Evolutionary conservation across 106 monocot genomes (phyloP).

Genomic region (Dactylorhiza incarnata): DNA sequence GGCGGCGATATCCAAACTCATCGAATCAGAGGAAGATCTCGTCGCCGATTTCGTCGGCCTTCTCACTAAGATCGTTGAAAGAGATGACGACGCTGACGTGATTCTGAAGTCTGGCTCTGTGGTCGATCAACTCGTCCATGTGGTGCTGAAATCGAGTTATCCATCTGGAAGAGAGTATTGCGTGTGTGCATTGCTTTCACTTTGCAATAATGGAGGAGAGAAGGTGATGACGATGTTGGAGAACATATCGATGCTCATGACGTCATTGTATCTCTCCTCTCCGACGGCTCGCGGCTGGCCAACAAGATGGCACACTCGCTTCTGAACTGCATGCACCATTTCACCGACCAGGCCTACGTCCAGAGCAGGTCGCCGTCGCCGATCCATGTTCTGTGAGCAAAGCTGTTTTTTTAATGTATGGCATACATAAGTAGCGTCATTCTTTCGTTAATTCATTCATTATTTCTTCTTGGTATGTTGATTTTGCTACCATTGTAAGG

Average conservation of each 20-base stretch:
- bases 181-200: constrained; percentile 33
- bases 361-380: not conserved
- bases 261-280: constrained; percentile 34
- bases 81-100: constrained; percentile 24
- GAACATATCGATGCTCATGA: constrained; percentile 35
- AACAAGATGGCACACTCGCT: constrained; percentile 52
- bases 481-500: no score
- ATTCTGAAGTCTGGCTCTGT: constrained; percentile 25
- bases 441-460: no score
- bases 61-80: constrained; percentile 40
- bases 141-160: constrained; percentile 31
- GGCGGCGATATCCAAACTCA: constrained; percentile 17
- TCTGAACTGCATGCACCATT: constrained; percentile 26
- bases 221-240: constrained; percentile 24
- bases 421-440: no score
- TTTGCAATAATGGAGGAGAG: constrained; percentile 44
- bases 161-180: constrained; percentile 40
- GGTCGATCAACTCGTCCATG: constrained; percentile 20
- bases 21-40: constrained; percentile 48
- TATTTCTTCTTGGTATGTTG: no score
- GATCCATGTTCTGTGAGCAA: constrained; percentile 23
- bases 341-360: constrained; percentile 6
- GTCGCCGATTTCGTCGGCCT: constrained; percentile 32
- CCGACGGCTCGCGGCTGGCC: constrained; percentile 36
- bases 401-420: no score